Conservation (phyloP, 352 stramenopile genomes). For the Phytophthora palmivora region DNA sequence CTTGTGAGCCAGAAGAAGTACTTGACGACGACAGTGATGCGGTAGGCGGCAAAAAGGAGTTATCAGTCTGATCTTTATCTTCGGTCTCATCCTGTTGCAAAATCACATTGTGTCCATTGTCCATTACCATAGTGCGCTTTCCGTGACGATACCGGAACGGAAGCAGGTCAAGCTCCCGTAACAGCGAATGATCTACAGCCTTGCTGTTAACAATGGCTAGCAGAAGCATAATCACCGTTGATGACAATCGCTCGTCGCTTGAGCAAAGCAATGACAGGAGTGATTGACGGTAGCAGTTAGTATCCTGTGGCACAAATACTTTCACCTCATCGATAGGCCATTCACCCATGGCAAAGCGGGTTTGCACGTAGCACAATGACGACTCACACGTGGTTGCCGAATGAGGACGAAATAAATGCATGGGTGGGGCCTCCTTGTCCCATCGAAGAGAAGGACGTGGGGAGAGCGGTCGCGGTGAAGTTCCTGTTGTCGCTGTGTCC, state of each 20-base stretch:
- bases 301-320: slow-evolving; percentile 45
- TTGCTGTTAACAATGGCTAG: slow-evolving; percentile 73
- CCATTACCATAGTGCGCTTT: slow-evolving; percentile 12
- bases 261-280: slow-evolving; percentile 70
- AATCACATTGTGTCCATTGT: background rate
- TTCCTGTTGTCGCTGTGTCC: slow-evolving; percentile 12
- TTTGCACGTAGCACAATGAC: slow-evolving; percentile 81
- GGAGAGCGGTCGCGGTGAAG: slow-evolving; percentile 14
- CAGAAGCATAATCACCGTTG: slow-evolving; percentile 64
- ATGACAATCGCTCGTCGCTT: slow-evolving; percentile 66
- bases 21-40: slow-evolving; percentile 36
- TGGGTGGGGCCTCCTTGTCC: slow-evolving; percentile 42
- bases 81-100: background rate
- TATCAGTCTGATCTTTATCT: slow-evolving; percentile 11
- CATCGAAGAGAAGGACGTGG: slow-evolving; percentile 32
- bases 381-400: slow-evolving; percentile 60
- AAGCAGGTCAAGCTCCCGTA: slow-evolving; percentile 68
- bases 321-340: slow-evolving; percentile 81
- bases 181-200: slow-evolving; percentile 63
- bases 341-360: slow-evolving; percentile 75
- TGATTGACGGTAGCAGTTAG: slow-evolving; percentile 72
- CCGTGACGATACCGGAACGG: slow-evolving; percentile 52
- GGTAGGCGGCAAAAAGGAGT: slow-evolving; percentile 17
- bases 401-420: slow-evolving; percentile 66
- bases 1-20: slow-evolving; percentile 31